Conservation (phyloP, 1,284 basidiomycete genomes). For the Salmacisia buchloeana region DNA sequence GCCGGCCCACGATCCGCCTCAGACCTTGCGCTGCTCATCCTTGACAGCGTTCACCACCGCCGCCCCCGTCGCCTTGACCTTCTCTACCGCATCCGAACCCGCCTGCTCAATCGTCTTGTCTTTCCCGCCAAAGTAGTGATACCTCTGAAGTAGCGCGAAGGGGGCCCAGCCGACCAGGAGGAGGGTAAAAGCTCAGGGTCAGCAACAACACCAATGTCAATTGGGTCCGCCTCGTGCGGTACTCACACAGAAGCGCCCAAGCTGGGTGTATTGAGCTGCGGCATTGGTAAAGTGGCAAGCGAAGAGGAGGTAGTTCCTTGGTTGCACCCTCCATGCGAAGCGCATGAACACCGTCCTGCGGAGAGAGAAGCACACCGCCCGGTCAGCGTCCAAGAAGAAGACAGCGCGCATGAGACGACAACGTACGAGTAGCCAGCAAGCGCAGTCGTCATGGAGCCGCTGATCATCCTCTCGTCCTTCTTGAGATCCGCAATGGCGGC, state of each 20-base stretch:
- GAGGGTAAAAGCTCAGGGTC: not conserved
- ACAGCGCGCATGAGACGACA: not conserved
- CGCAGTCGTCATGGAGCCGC: slow-evolving; percentile 43
- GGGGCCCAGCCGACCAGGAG: not conserved
- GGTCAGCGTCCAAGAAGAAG: not conserved
- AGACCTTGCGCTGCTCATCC: not conserved
- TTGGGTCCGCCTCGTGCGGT: not conserved
- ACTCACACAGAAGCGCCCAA: slow-evolving; percentile 40
- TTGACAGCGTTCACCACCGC: not conserved
- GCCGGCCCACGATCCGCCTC: not conserved
- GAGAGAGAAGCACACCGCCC: not conserved
- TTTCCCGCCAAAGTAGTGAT: slow-evolving; percentile 39
- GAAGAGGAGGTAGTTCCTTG: slow-evolving; percentile 47
- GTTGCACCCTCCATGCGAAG: slow-evolving; percentile 48
- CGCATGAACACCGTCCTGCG: slow-evolving; percentile 43
- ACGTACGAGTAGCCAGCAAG: slow-evolving; percentile 39
- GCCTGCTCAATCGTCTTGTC: slow-evolving; percentile 28
- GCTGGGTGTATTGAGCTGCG: slow-evolving; percentile 39
- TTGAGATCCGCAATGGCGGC: slow-evolving; percentile 46
- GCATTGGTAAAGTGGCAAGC: slow-evolving; percentile 47
- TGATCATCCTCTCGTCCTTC: slow-evolving; percentile 48
- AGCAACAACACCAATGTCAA: not conserved
- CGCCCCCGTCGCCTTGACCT: slow-evolving; percentile 10
- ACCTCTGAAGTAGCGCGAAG: slow-evolving; percentile 21
- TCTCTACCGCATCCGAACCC: slow-evolving; percentile 18